Conservation (phyloP, 306 rosid species). For the Luffa acutangula region DNA sequence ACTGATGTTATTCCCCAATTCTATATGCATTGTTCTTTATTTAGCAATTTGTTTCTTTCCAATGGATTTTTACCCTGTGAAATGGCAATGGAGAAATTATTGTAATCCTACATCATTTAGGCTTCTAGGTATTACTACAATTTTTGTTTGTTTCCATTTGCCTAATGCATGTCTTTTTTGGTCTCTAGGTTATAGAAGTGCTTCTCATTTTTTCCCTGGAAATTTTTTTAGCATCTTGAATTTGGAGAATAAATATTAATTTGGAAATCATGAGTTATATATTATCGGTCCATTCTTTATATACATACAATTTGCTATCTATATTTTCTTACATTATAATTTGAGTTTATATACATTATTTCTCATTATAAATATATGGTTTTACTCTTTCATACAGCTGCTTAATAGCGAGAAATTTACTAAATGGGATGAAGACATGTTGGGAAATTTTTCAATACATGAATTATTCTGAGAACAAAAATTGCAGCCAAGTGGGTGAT, state of each 20-base stretch:
- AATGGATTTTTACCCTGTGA: not conserved
- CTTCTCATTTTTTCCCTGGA: not conserved
- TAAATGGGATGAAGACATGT: constrained; percentile 83
- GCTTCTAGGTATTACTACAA: not conserved
- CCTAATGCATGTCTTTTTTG: not conserved
- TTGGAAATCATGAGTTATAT: not conserved
- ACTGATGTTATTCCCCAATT: constrained; percentile 1
- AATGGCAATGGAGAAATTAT: not conserved
- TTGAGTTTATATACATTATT: not conserved
- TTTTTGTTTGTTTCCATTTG: not conserved
- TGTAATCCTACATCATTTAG: not conserved
- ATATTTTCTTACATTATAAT: not conserved
- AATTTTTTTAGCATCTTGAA: not conserved
- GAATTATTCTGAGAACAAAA: constrained; percentile 70
- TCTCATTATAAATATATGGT: constrained; percentile 1
- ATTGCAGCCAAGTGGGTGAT: constrained; percentile 68
- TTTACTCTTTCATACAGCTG: constrained; percentile 50
- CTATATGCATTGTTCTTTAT: not conserved
- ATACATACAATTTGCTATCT: not conserved
- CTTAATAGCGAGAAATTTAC: constrained; percentile 82
- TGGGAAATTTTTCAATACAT: constrained; percentile 90
- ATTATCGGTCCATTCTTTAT: not conserved
- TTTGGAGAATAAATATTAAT: not conserved
- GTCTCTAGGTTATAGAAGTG: not conserved
- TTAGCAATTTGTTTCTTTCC: not conserved